Percentiles rank a stretch among this genome's conserved stretches.
Conservation (phyloP, 2,329 filamentous ascomycete genomes). For the Cordyceps cateniannulata region DNA sequence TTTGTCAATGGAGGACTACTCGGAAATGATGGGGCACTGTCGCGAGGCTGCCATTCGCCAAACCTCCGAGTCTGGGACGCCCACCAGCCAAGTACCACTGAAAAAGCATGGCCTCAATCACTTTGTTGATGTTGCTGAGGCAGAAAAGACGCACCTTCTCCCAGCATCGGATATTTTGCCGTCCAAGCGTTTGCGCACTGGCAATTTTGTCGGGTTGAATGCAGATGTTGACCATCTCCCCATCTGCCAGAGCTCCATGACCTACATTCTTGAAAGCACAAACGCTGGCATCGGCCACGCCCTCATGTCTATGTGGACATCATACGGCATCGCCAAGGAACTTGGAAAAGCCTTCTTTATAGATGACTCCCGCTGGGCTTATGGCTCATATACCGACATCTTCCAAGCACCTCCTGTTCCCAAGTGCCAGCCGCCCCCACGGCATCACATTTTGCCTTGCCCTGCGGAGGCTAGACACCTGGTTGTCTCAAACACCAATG, state of each 20-base stretch:
- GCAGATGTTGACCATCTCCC: conserved; percentile 39
- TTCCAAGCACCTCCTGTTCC: conserved; percentile 62
- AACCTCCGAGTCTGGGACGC: conserved; percentile 33
- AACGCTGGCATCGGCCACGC: conserved; percentile 73
- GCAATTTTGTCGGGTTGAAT: conserved; percentile 43
- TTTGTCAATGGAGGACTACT: conserved; percentile 57
- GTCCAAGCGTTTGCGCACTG: conserved; percentile 33
- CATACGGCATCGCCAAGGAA: conserved; percentile 70
- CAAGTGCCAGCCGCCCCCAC: conserved; percentile 63
- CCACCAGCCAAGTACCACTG: conserved; percentile 34
- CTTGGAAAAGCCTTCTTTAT: conserved; percentile 76
- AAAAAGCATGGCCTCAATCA: conserved; percentile 52
- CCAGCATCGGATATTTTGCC: conserved; percentile 33
- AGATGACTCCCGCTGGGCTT: conserved; percentile 78
- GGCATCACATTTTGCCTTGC: conserved; percentile 71
- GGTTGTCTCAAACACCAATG: conserved; percentile 64
- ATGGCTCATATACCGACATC: conserved; percentile 66
- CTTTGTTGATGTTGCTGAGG: conserved; percentile 70
- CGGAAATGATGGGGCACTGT: conserved; percentile 62
- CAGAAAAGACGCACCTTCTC: conserved; percentile 58
- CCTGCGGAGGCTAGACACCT: conserved; percentile 70
- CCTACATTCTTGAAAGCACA: conserved; percentile 65
- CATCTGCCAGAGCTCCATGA: conserved; percentile 65
- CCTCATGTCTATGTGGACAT: conserved; percentile 75
- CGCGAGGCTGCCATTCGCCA: conserved; percentile 57